Conservation (phyloP, 2,329 filamentous ascomycete genomes). For the Xylaria sp. region DNA sequence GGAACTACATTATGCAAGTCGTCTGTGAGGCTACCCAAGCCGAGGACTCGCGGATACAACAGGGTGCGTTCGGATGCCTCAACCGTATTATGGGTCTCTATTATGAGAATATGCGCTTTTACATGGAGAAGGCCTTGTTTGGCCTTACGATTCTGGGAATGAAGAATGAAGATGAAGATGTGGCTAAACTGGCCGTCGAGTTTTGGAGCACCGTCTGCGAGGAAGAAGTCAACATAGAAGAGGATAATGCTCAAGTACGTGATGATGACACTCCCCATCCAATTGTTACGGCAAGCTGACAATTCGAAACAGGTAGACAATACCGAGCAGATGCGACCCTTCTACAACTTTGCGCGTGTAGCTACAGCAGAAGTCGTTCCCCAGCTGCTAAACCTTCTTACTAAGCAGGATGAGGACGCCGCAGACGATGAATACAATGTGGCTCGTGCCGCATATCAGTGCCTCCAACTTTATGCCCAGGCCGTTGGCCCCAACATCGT, state of each 20-base stretch:
- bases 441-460: conserved; percentile 94
- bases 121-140: conserved; percentile 99
- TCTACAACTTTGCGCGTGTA: conserved; percentile 95
- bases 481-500: conserved; percentile 88
- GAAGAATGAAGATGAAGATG: conserved; percentile 98
- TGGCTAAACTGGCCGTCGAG: conserved; percentile 96
- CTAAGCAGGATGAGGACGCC: conserved; percentile 98
- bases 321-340: conserved; percentile 84
- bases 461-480: conserved; percentile 93
- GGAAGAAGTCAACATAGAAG: conserved; percentile 97
- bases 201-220: conserved; percentile 99
- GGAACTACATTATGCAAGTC: conserved; percentile 99
- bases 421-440: conserved; percentile 98
- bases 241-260: conserved; percentile 85
- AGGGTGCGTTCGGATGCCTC: conserved; percentile 94
- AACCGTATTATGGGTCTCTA: conserved; percentile 99
- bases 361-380: conserved; percentile 95
- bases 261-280: neutral
- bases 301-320: conserved; percentile 67
- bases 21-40: conserved; percentile 99
- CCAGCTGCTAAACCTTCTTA: conserved; percentile 86
- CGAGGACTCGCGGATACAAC: conserved; percentile 88
- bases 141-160: conserved; percentile 97
- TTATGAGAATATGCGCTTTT: conserved; percentile 99
- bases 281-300: conserved; percentile 21